These are phyloP conservation scores for Talinum fruticosum DNA, from an alignment of 148 eudicot species.

Conservation along the genomic window DNA sequence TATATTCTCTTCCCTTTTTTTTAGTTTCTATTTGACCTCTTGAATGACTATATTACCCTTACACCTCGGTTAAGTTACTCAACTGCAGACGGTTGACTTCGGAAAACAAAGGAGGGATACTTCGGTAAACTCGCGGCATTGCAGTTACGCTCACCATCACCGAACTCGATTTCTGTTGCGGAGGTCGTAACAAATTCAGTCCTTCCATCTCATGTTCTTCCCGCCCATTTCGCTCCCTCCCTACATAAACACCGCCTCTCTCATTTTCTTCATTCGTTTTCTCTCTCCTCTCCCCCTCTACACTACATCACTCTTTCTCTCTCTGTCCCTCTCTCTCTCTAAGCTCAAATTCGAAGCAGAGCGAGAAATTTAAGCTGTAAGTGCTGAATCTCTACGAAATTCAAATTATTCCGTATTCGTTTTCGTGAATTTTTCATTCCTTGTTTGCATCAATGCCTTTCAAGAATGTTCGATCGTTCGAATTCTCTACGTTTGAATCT, in stretches of 20 bases:
- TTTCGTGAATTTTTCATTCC: neutral
- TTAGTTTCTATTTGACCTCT: too few relatives aligned
- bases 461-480: neutral
- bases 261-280: neutral
- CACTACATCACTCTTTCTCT: neutral
- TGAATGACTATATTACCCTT: neutral
- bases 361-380: conserved; percentile 9
- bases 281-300: conserved; percentile 6
- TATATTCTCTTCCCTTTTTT: too few relatives aligned
- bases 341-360: conserved; percentile 1
- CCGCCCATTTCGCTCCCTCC: conserved; percentile 25
- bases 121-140: neutral
- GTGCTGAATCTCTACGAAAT: neutral
- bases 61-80: neutral
- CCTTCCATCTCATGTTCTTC: conserved; percentile 10
- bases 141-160: neutral
- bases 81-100: neutral
- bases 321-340: neutral
- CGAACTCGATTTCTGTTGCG: neutral
- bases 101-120: neutral
- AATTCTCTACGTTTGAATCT: neutral
- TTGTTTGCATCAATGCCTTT: neutral
- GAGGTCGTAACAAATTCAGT: neutral
- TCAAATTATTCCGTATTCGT: neutral
- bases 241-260: neutral